Percentiles rank a stretch among this genome's conserved stretches.
phyloP scores from a whole-genome alignment of 768 basidiomycete genomes.

The Rhodocollybia butyracea region DNA sequence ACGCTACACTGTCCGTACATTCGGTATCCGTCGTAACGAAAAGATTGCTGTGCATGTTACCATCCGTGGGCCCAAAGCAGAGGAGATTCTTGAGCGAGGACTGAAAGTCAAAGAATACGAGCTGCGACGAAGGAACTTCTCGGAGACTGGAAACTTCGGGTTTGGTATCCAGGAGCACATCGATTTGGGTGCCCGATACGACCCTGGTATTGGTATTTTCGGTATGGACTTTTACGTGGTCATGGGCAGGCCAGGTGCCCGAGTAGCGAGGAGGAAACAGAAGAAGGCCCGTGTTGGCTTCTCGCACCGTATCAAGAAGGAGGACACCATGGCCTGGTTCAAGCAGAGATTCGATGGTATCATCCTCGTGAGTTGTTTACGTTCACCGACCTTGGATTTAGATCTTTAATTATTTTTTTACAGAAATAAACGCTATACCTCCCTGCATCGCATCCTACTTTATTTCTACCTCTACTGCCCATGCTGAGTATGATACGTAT shows the following conservation, averaged over 20 bases:
- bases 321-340: conserved; percentile 98
- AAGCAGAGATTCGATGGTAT: conserved; percentile 99
- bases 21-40: conserved; percentile 99
- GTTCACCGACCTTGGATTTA: not conserved
- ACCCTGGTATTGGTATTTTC: conserved; percentile 98
- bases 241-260: conserved; percentile 93
- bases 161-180: conserved; percentile 99
- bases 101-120: conserved; percentile 99
- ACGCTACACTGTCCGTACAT: conserved; percentile 98
- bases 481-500: conserved; percentile 9
- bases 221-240: conserved; percentile 99
- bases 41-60: conserved; percentile 99
- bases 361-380: conserved; percentile 63
- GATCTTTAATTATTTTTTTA: not conserved
- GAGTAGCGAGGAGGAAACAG: conserved; percentile 89
- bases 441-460: not conserved
- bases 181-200: conserved; percentile 97
- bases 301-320: conserved; percentile 89
- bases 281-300: conserved; percentile 85
- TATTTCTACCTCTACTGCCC: not conserved
- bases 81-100: conserved; percentile 98
- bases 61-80: conserved; percentile 98
- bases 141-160: conserved; percentile 98
- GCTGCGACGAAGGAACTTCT: conserved; percentile 94
- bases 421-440: conserved; percentile 12